Conservation (phyloP, 371 early-diverging fungal species). For the Fennellomyces sp. region DNA sequence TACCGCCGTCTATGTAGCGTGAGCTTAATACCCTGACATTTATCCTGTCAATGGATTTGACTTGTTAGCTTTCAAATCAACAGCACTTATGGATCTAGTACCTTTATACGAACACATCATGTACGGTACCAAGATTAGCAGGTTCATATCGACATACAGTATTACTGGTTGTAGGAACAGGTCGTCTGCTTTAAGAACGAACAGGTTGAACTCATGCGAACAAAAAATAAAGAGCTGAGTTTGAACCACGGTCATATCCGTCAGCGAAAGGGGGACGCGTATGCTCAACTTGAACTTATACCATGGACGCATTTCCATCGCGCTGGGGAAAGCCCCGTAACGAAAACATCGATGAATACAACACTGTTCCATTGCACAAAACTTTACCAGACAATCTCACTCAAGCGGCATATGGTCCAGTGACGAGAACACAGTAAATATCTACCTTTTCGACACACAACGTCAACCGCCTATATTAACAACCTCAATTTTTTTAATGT, state of each 20-base stretch:
- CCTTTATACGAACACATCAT: no score
- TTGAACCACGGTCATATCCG: not conserved
- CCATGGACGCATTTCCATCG: constrained; percentile 81
- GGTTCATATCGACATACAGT: no score
- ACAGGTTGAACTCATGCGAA: no score
- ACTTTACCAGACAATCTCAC: constrained; percentile 39
- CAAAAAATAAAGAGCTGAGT: no score
- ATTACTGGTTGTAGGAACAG: no score
- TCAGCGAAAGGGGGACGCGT: constrained; percentile 1
- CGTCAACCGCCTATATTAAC: not conserved
- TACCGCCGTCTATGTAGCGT: no score
- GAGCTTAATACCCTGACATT: no score
- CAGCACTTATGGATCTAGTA: no score
- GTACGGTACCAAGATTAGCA: no score
- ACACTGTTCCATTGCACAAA: constrained; percentile 61
- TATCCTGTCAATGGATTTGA: no score
- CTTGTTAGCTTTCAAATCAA: no score
- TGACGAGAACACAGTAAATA: constrained; percentile 66
- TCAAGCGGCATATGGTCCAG: constrained; percentile 54
- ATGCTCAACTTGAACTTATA: not conserved
- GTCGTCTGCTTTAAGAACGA: no score
- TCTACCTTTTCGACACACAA: not conserved
- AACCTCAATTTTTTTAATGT: not conserved
- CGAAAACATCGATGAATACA: constrained; percentile 59
- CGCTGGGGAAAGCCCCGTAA: constrained; percentile 84